Conservation (phyloP, 495 filamentous ascomycete species). For the Trichoderma asperelloides region DNA sequence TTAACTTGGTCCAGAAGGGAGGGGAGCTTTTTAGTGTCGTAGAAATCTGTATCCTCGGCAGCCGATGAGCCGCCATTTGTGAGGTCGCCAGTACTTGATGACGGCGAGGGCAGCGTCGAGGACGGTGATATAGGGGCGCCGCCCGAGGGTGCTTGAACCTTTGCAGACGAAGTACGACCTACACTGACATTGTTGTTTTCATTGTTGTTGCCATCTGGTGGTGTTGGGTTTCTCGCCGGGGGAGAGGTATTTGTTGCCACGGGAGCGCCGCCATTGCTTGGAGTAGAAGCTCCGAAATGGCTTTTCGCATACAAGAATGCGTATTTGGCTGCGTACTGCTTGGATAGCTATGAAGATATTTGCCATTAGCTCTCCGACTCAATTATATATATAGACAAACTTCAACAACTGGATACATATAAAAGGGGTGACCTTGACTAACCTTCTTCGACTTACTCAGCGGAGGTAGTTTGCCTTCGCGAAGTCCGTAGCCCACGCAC, state of each 20-base stretch:
- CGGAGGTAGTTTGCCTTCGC: constrained; percentile 15
- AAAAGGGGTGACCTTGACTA: background rate
- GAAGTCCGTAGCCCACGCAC: constrained; percentile 10
- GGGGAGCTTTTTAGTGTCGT: background rate
- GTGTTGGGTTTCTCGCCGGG: background rate
- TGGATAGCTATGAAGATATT: constrained; percentile 14
- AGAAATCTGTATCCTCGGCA: background rate
- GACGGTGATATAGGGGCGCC: background rate
- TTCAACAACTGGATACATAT: too few species aligned
- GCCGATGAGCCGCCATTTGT: background rate
- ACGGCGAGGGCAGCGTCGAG: background rate
- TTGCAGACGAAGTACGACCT: background rate
- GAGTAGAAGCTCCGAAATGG: background rate
- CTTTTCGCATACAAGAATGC: constrained; percentile 29
- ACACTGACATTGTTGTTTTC: background rate
- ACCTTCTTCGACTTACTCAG: constrained; percentile 15
- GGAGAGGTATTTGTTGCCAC: background rate
- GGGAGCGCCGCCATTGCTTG: background rate
- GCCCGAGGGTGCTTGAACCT: background rate
- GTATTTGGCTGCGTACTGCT: constrained; percentile 35
- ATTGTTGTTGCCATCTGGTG: too few species aligned
- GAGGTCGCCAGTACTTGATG: background rate
- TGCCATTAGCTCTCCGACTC: background rate
- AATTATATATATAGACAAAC: too few species aligned
- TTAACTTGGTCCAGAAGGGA: background rate